Conservation (phyloP, 2,329 filamentous ascomycete species). For the Alternaria triticina region DNA sequence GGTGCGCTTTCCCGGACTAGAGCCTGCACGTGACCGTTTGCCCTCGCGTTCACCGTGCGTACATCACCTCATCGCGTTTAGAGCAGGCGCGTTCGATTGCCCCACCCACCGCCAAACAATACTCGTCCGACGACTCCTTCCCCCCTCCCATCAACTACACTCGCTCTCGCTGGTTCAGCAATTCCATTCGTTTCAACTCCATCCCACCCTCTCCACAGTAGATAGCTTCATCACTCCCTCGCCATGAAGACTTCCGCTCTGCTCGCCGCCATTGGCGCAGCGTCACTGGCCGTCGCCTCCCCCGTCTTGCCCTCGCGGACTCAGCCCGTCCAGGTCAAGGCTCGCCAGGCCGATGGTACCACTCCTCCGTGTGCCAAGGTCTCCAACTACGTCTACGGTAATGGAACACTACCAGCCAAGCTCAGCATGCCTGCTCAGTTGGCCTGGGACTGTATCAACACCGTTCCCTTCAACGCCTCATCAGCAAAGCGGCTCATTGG, state of each 20-base stretch:
- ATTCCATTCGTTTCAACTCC: neutral
- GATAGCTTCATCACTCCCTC: neutral
- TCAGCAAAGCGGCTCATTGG: slow-evolving; percentile 49
- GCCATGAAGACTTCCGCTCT: slow-evolving; percentile 31
- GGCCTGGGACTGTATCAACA: slow-evolving; percentile 54
- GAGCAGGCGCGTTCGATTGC: neutral
- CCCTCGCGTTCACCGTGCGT: neutral
- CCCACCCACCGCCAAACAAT: neutral
- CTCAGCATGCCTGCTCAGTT: slow-evolving; percentile 50
- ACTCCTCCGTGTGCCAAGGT: slow-evolving; percentile 42
- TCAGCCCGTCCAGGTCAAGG: slow-evolving; percentile 11
- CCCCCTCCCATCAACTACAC: neutral
- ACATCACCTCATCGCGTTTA: neutral
- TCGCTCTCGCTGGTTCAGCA: neutral
- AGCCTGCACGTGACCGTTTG: neutral
- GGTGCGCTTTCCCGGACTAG: neutral
- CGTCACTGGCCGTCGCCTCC: slow-evolving; percentile 29
- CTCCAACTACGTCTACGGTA: slow-evolving; percentile 37
- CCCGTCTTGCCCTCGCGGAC: slow-evolving; percentile 28
- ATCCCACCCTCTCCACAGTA: neutral
- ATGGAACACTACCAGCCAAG: slow-evolving; percentile 12
- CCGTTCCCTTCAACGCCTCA: slow-evolving; percentile 53
- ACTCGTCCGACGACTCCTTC: neutral
- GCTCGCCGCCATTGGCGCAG: slow-evolving; percentile 31
- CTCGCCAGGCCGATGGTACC: slow-evolving; percentile 33